Evolutionary conservation across 345 rosid genomes (phyloP).

Genomic region (Salix exigua): DNA sequence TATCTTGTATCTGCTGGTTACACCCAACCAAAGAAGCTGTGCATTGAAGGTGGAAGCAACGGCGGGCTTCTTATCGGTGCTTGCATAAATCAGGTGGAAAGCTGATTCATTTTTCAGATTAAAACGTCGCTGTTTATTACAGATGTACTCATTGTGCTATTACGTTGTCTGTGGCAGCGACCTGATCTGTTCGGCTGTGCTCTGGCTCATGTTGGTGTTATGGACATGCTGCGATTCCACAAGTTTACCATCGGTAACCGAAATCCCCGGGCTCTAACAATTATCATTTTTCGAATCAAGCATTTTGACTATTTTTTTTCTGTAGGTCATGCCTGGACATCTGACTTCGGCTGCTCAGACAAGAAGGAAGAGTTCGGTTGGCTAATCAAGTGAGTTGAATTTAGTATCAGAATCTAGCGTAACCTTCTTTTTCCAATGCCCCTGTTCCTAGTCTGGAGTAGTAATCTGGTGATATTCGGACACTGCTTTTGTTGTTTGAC

Average conservation of each 20-base stretch:
- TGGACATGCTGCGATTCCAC: constrained; percentile 98
- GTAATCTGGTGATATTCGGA: not conserved
- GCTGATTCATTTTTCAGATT: constrained; percentile 12
- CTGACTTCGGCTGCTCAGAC: constrained; percentile 86
- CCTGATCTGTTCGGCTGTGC: constrained; percentile 98
- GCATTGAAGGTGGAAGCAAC: constrained; percentile 93
- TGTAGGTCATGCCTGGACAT: constrained; percentile 92
- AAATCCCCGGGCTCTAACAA: not conserved
- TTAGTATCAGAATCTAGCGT: not conserved
- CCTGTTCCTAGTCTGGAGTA: not conserved
- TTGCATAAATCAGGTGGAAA: constrained; percentile 83
- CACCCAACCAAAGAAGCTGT: constrained; percentile 64
- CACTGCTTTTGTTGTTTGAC: not conserved
- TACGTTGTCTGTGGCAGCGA: constrained; percentile 43
- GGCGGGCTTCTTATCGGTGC: constrained; percentile 94
- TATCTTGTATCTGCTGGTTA: constrained; percentile 70
- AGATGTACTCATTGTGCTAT: not conserved
- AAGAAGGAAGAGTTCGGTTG: constrained; percentile 84
- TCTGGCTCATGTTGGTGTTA: constrained; percentile 95
- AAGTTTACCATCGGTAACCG: constrained; percentile 80
- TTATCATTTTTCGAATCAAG: not conserved
- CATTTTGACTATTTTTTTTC: constrained; percentile 10
- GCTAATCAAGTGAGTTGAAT: constrained; percentile 65
- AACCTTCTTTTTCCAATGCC: not conserved
- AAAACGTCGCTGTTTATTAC: not conserved